Base-by-base conservation (phyloP, 345 rosid genomes). In the Syzygium jambos region DNA sequence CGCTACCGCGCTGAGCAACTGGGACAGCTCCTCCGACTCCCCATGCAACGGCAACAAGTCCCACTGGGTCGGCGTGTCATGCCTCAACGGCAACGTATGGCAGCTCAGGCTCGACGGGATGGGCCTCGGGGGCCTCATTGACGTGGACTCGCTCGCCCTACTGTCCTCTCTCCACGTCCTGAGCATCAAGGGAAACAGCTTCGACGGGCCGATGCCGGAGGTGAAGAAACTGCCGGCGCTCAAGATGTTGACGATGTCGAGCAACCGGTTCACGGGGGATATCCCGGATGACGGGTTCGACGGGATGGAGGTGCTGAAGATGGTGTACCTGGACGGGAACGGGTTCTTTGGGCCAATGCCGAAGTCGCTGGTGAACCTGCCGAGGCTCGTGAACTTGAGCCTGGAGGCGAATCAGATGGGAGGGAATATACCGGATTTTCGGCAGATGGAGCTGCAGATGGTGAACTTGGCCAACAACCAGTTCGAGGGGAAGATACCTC, bases 181-280 rank as follows among this genome's bases (percentile, higher is more conserved):
- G 5, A 95, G 98, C 89, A 91, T 96, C 29, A 91, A 87, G 92
- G 90, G 91, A 87, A 97, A 96, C 87, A 88, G 87, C 88, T 94
- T 97, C 14, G 92, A 90, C 3, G 98, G 99, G 19, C 57, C 90
- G 0, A 43, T 97, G 52, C 98, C 98, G 4, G 91, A 87, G 5
- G 77, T 97, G 21, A 88, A 84, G 16, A 91, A 90, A 57, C 92
- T 96, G 21, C 55, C 34, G 2, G 52, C 88, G 43, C 85, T 97
- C 51, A 94, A 84, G 89, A 86, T 88, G 52, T 88, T 96, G 90
- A 93, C 90, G 87, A 59, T 97, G 87, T 94, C 98, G 4, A 86
- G 89, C 49, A 97, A 97, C 87, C 27, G n/a, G 8, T 95, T 95
- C 89, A 78, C 92, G 0, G 99, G 98, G 1, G 89, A 88, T 34